Evolutionary conservation across 176 grass and related monocot species (phyloP), one percentile per base, ranked within the genome.

Genomic region (Thinopyrum elongatum): DNA sequence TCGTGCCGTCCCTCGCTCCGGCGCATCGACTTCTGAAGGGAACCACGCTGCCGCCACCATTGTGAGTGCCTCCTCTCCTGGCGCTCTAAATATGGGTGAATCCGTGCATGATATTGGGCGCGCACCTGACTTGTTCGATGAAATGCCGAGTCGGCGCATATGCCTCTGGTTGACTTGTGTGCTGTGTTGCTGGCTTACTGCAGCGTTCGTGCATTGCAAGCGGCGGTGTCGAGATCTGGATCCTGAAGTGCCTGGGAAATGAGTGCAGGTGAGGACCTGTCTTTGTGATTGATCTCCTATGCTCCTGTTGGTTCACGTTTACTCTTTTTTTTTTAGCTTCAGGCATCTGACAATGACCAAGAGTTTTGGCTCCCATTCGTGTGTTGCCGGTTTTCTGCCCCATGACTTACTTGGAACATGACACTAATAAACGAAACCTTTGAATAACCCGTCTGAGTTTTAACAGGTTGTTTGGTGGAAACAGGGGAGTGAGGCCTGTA

Each of bases 381-480:
- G 53, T 82, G 3, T 17, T 82, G n/a, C 7, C 17, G 6, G 7
- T 84, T 76, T 75, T 33, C 27, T 34, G 11, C 28, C 29, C 27
- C 6, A 7, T 51, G 57, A 30, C n/a, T 22, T 74, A 65, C 22
- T 59, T 78, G 19, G 22, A 70, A 23, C 23, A 2, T 64, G 15
- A 36, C 64, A 36, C 28, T 36, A 1, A 27, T 22, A 35, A 7
- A 13, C 10, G n/a, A 66, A 74, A 1, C 23, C 5, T 78, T 60
- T 88, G 26, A 66, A 44, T 79, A 72, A 78, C 71, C 19, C 23
- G 47, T 33, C 15, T 68, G 64, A n/a, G 5, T 88, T 90, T 31
- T 86, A 39, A 78, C 71, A 98, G 92, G 96, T 63, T 93, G 36
- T 98, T 95, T 90, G 93, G 91, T 92, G 93, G 96, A 87, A 98